phyloP scores from a whole-genome alignment of 441 rosid species.

The Manihot esculenta region DNA sequence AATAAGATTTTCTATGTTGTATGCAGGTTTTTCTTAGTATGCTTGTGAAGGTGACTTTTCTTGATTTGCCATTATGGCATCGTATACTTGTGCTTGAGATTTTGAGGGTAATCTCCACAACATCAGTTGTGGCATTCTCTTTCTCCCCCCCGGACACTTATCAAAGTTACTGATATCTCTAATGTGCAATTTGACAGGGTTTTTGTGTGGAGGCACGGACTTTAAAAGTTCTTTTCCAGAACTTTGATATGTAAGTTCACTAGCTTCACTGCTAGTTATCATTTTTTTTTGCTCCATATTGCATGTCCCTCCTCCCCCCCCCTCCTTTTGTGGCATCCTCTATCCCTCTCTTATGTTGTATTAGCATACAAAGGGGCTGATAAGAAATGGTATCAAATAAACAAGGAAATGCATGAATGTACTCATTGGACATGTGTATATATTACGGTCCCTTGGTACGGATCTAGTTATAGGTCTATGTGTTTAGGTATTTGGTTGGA shows the following conservation, averaged over 20 bases:
- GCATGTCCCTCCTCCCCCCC: neutral
- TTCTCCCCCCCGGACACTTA: constrained; percentile 6
- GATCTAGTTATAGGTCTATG: no score
- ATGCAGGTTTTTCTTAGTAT: constrained; percentile 96
- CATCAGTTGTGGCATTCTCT: constrained; percentile 4
- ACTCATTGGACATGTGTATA: neutral
- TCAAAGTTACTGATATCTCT: constrained; percentile 24
- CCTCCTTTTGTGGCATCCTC: neutral
- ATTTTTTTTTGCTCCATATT: constrained; percentile 28
- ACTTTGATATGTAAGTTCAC: constrained; percentile 88
- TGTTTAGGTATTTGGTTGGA: no score
- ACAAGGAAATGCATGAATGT: neutral
- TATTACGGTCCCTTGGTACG: no score
- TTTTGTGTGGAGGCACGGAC: constrained; percentile 98
- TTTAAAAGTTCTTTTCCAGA: constrained; percentile 78
- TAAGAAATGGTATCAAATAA: neutral
- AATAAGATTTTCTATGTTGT: constrained; percentile 8
- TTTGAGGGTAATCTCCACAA: constrained; percentile 70
- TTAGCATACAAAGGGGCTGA: neutral
- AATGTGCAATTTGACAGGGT: constrained; percentile 58
- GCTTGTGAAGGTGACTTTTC: constrained; percentile 89
- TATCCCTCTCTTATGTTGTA: neutral
- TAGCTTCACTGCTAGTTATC: constrained; percentile 18
- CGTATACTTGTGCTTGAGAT: constrained; percentile 99
- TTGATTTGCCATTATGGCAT: constrained; percentile 98